phyloP scores from a whole-genome alignment of 441 rosid species.

The Gossypium lobatum region DNA sequence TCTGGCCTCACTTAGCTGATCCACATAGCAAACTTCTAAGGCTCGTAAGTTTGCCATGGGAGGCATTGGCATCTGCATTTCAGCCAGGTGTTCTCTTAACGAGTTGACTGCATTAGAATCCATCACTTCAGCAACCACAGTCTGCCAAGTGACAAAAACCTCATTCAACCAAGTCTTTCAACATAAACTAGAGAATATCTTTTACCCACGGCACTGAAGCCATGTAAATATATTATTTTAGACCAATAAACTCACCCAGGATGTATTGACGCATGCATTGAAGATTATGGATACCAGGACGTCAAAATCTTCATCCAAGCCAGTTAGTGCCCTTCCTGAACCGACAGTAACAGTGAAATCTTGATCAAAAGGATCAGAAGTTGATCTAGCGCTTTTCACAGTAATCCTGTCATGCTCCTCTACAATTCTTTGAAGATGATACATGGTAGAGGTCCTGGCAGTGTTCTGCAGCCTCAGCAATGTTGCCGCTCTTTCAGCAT shows the following conservation, averaged over 20 bases:
- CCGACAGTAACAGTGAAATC: constrained; percentile 41
- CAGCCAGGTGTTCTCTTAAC: constrained; percentile 38
- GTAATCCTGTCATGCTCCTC: constrained; percentile 46
- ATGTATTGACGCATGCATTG: constrained; percentile 49
- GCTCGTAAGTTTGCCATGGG: constrained; percentile 59
- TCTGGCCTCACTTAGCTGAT: constrained; percentile 53
- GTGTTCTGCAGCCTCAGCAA: constrained; percentile 50
- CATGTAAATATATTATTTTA: constrained; percentile 7
- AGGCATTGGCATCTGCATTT: constrained; percentile 32
- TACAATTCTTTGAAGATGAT: constrained; percentile 56
- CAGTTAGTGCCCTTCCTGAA: constrained; percentile 41
- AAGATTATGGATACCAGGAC: constrained; percentile 48
- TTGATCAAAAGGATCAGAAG: constrained; percentile 49
- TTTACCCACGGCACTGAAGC: background rate
- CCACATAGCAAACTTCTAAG: constrained; percentile 34
- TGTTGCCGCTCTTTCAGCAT: constrained; percentile 57
- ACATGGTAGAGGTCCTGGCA: constrained; percentile 27
- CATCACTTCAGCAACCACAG: constrained; percentile 40
- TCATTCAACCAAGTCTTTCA: constrained; percentile 7
- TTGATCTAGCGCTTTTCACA: constrained; percentile 48
- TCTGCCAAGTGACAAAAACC: constrained; percentile 35
- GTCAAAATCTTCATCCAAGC: constrained; percentile 52
- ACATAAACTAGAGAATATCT: background rate
- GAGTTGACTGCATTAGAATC: constrained; percentile 30
- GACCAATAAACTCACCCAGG: constrained; percentile 47